Evolutionary conservation across 805 yeast genomes (phyloP).

Genomic region (Saturnispora halmiae): DNA sequence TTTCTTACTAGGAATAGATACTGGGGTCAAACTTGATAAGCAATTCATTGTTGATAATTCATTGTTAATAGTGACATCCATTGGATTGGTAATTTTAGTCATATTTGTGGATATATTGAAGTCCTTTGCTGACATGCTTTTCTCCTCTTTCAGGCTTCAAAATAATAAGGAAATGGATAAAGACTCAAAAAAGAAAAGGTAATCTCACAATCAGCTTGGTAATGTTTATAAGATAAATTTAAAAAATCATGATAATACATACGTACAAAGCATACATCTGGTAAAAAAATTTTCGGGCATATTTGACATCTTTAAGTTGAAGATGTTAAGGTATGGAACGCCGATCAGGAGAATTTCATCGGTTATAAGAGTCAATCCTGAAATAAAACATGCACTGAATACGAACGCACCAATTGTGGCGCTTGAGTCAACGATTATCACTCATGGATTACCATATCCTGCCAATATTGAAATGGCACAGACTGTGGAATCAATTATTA

Average conservation of each 20-base stretch:
- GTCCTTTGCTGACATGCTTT: background rate
- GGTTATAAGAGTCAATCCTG: slow-evolving; percentile 27
- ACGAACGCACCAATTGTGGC: slow-evolving; percentile 65
- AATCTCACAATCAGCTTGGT: no score
- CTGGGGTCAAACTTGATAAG: slow-evolving; percentile 26
- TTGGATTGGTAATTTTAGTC: slow-evolving; percentile 9
- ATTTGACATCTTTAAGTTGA: background rate
- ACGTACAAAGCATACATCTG: no score
- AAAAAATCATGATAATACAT: no score
- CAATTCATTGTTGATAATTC: slow-evolving; percentile 46
- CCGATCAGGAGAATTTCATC: background rate
- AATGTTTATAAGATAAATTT: no score
- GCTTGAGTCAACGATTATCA: slow-evolving; percentile 76
- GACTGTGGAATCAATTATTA: slow-evolving; percentile 51
- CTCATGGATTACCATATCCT: slow-evolving; percentile 86
- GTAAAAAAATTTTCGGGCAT: background rate
- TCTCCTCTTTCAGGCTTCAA: background rate
- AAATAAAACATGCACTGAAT: slow-evolving; percentile 52
- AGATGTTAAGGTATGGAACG: slow-evolving; percentile 1
- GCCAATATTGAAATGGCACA: slow-evolving; percentile 64
- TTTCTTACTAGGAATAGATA: background rate
- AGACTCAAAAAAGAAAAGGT: background rate
- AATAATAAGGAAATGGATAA: background rate
- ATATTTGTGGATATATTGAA: slow-evolving; percentile 13
- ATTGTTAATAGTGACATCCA: slow-evolving; percentile 26